A percentile compares a stretch with the other conserved stretches of the same genome.
phyloP scores from a whole-genome alignment of 345 rosid genomes.

The Salix caprea region DNA sequence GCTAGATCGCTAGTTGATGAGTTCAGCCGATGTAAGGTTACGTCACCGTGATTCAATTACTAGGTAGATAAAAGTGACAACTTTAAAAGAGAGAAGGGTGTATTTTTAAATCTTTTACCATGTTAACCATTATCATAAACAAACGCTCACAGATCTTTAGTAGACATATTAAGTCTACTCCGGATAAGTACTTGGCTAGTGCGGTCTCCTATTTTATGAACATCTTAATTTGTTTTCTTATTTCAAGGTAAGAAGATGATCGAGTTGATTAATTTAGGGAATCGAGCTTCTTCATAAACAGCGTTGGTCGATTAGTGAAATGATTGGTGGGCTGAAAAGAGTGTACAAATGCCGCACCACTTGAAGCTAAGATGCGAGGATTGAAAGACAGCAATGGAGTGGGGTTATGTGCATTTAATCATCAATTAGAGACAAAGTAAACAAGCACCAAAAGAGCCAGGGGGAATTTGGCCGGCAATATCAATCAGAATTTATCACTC shows the following conservation, averaged over 20 bases:
- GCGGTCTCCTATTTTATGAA: constrained; percentile 17
- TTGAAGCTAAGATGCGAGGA: neutral
- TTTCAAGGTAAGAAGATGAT: neutral
- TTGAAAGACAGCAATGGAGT: constrained; percentile 6
- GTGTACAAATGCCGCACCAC: neutral
- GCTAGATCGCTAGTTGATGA: neutral
- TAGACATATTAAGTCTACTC: neutral
- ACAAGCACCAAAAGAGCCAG: constrained; percentile 11
- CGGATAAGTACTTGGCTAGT: neutral
- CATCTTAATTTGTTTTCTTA: neutral
- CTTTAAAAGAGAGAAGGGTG: no score
- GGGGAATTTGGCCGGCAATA: constrained; percentile 27
- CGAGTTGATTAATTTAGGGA: neutral
- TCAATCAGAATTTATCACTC: constrained; percentile 10
- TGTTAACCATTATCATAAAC: no score
- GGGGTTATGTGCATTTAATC: constrained; percentile 5
- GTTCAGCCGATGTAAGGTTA: no score
- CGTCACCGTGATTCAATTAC: no score
- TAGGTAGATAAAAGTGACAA: no score
- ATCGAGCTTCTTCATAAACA: neutral
- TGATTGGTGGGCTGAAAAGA: constrained; percentile 2
- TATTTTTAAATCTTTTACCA: no score
- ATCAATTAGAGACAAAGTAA: constrained; percentile 27
- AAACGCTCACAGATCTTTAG: no score
- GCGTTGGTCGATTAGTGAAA: neutral